A percentile compares a stretch with the other conserved stretches of the same genome.
These are phyloP conservation scores for Thelonectria blattea DNA, from an alignment of 2,329 filamentous ascomycete genomes.

Conservation along the genomic window DNA sequence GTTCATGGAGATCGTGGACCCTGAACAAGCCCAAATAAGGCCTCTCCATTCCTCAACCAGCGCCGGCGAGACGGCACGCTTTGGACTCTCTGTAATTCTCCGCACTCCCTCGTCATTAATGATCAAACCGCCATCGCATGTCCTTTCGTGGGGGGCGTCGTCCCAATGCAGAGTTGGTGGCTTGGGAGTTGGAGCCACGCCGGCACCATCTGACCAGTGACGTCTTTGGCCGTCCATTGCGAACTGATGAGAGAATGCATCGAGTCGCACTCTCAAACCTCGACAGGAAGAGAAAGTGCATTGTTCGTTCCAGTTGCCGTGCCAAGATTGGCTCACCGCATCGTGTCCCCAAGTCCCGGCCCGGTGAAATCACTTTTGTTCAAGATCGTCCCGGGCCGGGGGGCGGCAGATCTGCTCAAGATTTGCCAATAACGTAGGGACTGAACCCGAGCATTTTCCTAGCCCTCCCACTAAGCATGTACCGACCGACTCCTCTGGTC, in stretches of 20 bases:
- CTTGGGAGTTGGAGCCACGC: slow-evolving; percentile 2
- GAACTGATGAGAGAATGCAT: background rate
- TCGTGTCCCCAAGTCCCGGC: slow-evolving; percentile 24
- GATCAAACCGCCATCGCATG: slow-evolving; percentile 10
- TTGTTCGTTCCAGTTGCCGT: slow-evolving; percentile 10
- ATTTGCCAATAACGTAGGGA: slow-evolving; percentile 17
- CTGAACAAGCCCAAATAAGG: slow-evolving; percentile 11
- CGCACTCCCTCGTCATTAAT: background rate
- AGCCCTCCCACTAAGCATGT: background rate
- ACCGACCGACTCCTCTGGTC: too few species aligned
- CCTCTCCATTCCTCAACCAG: slow-evolving; percentile 2
- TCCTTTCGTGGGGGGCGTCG: slow-evolving; percentile 6
- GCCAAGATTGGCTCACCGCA: slow-evolving; percentile 35
- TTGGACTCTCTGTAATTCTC: background rate
- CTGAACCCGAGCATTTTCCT: background rate
- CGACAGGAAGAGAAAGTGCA: background rate
- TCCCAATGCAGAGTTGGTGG: slow-evolving; percentile 12
- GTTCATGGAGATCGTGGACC: slow-evolving; percentile 8
- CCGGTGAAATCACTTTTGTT: slow-evolving; percentile 22
- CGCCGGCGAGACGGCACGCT: slow-evolving; percentile 1
- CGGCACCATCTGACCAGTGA: background rate
- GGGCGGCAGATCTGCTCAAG: slow-evolving; percentile 32
- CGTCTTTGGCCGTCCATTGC: background rate
- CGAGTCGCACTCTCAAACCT: background rate
- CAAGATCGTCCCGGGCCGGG: slow-evolving; percentile 32